These are phyloP conservation scores for Castanea mollissima DNA, from an alignment of 306 rosid genomes.

Conservation along the genomic window DNA sequence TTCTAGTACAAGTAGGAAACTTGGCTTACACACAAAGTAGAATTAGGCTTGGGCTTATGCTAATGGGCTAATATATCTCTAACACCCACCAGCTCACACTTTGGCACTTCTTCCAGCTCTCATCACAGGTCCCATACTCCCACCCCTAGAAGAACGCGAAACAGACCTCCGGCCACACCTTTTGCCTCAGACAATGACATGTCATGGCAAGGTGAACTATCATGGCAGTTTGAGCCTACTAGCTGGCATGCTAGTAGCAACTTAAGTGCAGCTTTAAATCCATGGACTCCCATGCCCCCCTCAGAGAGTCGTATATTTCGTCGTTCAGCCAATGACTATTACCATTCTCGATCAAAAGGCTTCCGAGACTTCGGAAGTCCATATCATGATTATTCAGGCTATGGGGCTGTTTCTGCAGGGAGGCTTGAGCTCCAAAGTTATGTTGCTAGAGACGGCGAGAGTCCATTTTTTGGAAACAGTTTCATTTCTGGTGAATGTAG, in stretches of 20 bases:
- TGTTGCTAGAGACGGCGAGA: conserved; percentile 48
- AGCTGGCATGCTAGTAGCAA: conserved; percentile 47
- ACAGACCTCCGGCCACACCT: conserved; percentile 49
- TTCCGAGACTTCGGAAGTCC: conserved; percentile 18
- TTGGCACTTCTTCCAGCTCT: conserved; percentile 35
- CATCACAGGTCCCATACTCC: conserved; percentile 11
- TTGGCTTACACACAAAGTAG: too few species aligned
- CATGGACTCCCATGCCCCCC: conserved; percentile 48
- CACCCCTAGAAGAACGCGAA: conserved; percentile 26
- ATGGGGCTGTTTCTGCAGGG: conserved; percentile 18
- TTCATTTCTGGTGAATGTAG: conserved; percentile 19
- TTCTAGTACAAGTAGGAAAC: too few species aligned
- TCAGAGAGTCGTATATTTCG: conserved; percentile 32
- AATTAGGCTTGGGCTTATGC: too few species aligned
- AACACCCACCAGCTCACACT: conserved; percentile 38
- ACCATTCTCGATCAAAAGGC: conserved; percentile 51
- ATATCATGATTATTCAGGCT: conserved; percentile 27
- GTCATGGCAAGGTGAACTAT: conserved; percentile 77
- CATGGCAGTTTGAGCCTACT: conserved; percentile 71
- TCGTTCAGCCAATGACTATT: conserved; percentile 61
- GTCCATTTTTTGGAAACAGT: conserved; percentile 22
- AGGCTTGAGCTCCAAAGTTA: conserved; percentile 80
- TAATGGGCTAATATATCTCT: too few species aligned
- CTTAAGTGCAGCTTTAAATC: conserved; percentile 57
- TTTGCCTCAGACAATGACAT: conserved; percentile 63